These are phyloP conservation scores for Scortechinia acanthostroma DNA, from an alignment of 2,329 filamentous ascomycete genomes.

Conservation along the genomic window DNA sequence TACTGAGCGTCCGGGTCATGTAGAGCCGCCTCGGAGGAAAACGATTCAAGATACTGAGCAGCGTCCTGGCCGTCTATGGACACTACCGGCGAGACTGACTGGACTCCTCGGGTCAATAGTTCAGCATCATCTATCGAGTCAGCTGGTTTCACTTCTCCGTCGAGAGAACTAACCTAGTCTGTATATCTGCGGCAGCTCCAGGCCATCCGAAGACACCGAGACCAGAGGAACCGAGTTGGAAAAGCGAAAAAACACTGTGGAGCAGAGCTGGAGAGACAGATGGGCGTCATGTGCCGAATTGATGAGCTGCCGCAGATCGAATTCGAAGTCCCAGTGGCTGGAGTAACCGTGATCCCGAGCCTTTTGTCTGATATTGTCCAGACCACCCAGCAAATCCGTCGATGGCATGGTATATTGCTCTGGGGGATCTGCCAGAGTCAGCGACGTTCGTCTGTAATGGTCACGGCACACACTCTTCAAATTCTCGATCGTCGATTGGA, in stretches of 20 bases:
- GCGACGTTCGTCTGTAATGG: too few relatives aligned
- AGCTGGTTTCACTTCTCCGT: not conserved
- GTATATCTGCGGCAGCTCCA: not conserved
- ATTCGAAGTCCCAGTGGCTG: not conserved
- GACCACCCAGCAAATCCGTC: not conserved
- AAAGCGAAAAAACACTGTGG: not conserved
- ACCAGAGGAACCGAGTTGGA: not conserved
- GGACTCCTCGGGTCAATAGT: not conserved
- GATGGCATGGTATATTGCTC: not conserved
- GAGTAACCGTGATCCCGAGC: not conserved
- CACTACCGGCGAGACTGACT: not conserved
- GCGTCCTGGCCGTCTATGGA: not conserved
- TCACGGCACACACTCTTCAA: too few relatives aligned
- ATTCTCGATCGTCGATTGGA: not conserved
- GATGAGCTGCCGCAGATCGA: not conserved
- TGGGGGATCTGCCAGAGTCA: too few relatives aligned
- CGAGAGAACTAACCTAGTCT: not conserved
- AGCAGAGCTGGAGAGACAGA: not conserved
- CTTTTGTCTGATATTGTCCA: not conserved
- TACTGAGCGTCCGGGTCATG: not conserved
- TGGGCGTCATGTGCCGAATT: not conserved
- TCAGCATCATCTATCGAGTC: not conserved
- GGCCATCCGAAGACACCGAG: not conserved
- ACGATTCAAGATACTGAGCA: not conserved
- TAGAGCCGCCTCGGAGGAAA: not conserved